Conservation (phyloP, 1,139 yeast species). For the Candida smagusa region DNA sequence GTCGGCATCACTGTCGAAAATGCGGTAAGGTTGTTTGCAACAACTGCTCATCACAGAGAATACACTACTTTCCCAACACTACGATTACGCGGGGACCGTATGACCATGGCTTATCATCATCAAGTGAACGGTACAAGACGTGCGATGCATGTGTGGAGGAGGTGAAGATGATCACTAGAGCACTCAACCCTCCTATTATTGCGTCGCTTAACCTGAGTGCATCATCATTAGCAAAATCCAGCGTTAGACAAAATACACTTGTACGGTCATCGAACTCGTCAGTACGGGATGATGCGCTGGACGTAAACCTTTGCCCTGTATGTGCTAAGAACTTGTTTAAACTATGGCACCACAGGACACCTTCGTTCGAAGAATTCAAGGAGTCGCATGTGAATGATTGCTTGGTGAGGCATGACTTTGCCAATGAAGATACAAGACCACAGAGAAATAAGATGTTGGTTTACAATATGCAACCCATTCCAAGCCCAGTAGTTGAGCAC, state of each 20-base stretch:
- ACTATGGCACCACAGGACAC: conserved; percentile 33
- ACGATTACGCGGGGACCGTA: conserved; percentile 29
- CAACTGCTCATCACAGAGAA: conserved; percentile 51
- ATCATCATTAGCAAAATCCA: conserved; percentile 21
- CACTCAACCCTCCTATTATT: conserved; percentile 26
- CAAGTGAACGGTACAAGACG: conserved; percentile 48
- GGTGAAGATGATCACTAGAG: conserved; percentile 52
- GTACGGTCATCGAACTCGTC: conserved; percentile 28
- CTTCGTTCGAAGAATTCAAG: conserved; percentile 43
- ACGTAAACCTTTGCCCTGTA: conserved; percentile 42
- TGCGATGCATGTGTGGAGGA: conserved; percentile 72
- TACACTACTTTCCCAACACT: conserved; percentile 42
- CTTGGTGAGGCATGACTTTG: conserved; percentile 61
- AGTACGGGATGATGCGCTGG: conserved; percentile 23
- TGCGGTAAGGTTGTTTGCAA: conserved; percentile 81
- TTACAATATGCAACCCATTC: conserved; percentile 63
- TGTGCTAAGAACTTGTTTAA: conserved; percentile 51
- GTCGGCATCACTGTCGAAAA: conserved; percentile 90
- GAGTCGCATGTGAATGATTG: conserved; percentile 73
- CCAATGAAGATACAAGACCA: conserved; percentile 47
- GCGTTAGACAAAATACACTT: conserved; percentile 14
- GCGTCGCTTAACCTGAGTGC: conserved; percentile 7
- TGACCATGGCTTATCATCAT: conserved; percentile 17
- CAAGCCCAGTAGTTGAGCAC: conserved; percentile 38
- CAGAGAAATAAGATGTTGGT: conserved; percentile 77